Evolutionary conservation across 306 rosid genomes (phyloP), one percentile per base, ranked within the genome.

Genomic region (Malus sylvestris): DNA sequence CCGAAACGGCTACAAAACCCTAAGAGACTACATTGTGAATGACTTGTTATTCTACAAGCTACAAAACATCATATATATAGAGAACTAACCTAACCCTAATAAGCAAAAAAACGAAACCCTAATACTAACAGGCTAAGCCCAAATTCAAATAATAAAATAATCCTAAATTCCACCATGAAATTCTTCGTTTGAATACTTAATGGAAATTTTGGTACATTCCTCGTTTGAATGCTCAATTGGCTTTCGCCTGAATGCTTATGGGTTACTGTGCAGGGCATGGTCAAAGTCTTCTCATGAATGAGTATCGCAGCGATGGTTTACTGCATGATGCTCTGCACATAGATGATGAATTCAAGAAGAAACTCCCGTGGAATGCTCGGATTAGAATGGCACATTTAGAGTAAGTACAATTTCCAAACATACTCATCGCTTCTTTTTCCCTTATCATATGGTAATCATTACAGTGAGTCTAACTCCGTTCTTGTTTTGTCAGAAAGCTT

Each of bases 231-330:
- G 2, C 19, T 46, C 3, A 46, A 46, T 46, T 45, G 38, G 38
- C 38, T 5, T 33, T 33, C 8, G 38, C 8, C 8, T 33, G 38
- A 33, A 33, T 33, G 86, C 97, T 96, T 64, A 68, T 87, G 16
- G 98, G 99, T 53, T 96, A 89, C 83, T 91, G 96, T 85, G 88
- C 93, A n/a, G 99, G 92, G 90, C 91, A 96, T 80, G 97, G 90
- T 66, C 89, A 92, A 81, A 92, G 97, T 85, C 99, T 96, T 83
- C 93, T 96, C 65, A 87, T 96, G 80, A 86, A 83, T 30, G 93
- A 96, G 83, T 91, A 89, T 79, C 92, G 98, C 84, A 87, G 87
- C 71, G 79, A 84, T 45, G 98, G 97, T 55, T 84, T 97, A 66
- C 88, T 96, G 63, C 86, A 89, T 71, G 99, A 92, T 62, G 90